Base-by-base conservation (phyloP, 345 rosid genomes). In the Lagerstroemia speciosa region DNA sequence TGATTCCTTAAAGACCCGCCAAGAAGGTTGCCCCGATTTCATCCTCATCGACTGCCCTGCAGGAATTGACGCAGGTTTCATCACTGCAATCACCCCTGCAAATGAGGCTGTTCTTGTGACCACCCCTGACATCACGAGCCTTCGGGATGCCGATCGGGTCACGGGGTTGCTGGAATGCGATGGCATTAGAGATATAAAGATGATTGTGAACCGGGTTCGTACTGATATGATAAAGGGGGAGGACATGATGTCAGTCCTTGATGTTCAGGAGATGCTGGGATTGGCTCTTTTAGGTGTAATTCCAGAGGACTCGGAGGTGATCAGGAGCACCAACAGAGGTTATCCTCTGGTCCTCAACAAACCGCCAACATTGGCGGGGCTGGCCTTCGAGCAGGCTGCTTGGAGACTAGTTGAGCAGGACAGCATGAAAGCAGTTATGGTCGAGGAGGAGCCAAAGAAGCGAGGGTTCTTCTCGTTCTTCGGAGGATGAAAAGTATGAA, bases 361-460 rank as follows among this genome's bases (percentile, higher is more conserved):
- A 81, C 98, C 98, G 0, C 98, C 97, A 0, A 89, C 98, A 9
- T 75, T 93, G 79, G 98, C 96, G 3, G 98, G 97, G 26, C 69
- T 93, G 86, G 97, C 98, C 0, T 89, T 93, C 11, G 97, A 93
- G 85, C 98, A 93, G 82, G 97, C 98, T 5, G 98, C 97, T 4
- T 93, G 98, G 98, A 85, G 98, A 75, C 91, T 93, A 34, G 97
- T 93, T 20, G 96, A 93, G 84, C 96, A 89, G 81, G 97, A 93
- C 76, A 91, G 90, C 52, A 93, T 93, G 98, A 81, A 85, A 78
- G 97, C 98, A 75, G 98, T 93, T 55, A 84, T 93, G 96, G 70
- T 89, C 33, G 97, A 93, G 82, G 97, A 91, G 71, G 94, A 89
- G 78, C 98, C 98, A 8, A 91, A 93, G 82, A 91, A 82, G 68